Conservation (phyloP, 768 basidiomycete species). For the Chlorophyllum brunneum region DNA sequence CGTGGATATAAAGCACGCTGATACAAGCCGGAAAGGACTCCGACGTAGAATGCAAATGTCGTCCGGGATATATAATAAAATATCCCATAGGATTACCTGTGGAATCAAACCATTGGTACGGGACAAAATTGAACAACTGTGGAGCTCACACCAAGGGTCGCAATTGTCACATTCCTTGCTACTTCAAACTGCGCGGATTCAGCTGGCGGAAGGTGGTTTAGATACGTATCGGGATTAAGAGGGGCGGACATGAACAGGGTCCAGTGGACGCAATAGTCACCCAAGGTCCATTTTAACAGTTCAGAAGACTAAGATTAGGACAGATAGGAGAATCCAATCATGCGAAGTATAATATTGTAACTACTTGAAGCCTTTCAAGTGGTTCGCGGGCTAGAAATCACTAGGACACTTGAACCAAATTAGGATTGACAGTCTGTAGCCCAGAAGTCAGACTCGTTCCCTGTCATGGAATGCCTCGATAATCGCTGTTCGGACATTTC, state of each 20-base stretch:
- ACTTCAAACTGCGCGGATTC: neutral
- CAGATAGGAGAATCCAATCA: no score
- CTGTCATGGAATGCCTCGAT: no score
- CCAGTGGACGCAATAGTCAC: no score
- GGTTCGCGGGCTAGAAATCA: no score
- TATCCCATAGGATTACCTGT: neutral
- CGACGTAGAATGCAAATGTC: neutral
- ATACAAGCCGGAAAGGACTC: neutral
- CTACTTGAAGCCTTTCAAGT: no score
- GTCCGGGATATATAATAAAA: neutral
- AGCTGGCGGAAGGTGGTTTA: neutral
- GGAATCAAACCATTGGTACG: neutral
- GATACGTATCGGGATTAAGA: neutral
- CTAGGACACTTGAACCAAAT: no score
- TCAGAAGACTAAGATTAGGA: no score
- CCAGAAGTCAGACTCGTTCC: no score
- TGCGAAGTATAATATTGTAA: no score
- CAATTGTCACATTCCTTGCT: neutral
- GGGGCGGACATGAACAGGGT: neutral
- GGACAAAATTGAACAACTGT: neutral
- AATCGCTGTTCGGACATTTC: no score
- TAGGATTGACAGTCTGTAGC: no score
- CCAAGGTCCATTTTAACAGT: no score
- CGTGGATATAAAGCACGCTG: neutral
- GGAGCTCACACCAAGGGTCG: neutral